Evolutionary conservation across 108 stramenopile genomes (phyloP), one percentile per base, ranked within the genome.

Genomic region (Skeletonema costatum): DNA sequence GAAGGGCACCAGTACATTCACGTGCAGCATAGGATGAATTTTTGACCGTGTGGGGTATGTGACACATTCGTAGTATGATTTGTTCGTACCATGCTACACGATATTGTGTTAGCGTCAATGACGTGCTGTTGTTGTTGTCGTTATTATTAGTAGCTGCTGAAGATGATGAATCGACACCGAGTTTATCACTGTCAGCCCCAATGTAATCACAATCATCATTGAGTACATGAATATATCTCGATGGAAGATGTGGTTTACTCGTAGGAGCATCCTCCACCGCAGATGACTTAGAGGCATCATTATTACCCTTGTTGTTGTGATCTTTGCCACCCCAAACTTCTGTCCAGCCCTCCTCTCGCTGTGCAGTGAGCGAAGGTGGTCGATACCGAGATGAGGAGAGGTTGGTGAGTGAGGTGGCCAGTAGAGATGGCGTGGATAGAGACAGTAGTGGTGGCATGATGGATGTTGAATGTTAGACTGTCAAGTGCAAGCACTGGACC

Each of bases 61-160:
- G 53, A 32, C 77, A 80, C 61, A 92, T 87, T 33, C 88, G 85
- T 19, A 92, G 61, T 9, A 90, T 58, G n/a, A 89, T 62, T 71
- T 92, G 89, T 75, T 89, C 89, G 11, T 76, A 75, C 89, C 88
- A 92, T 11, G 89, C 91, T 16, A 81, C 78, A 39, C 91, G 88
- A 64, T 89, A 81, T 70, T 92, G 91, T 8, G 73, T 63, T 38
- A 92, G 60, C 31, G 72, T 75, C 33, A 88, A 44, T 39, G 14
- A 65, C 73, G 83, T 53, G 74, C 32, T 3, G 62, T 48, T 16
- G 84, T 74, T 46, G 44, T 12, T n/a, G 16, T n/a, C 39, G 2
- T 50, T 17, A 25, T 25, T 9, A 7, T 29, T 56, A 0, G 50
- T 1, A 19, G 50, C 6, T 51, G 50, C 6, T 21, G 50, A 11